These are phyloP conservation scores for Pestalotiopsis sp. DNA, from an alignment of 2,329 filamentous ascomycete species.

Conservation along the genomic window DNA sequence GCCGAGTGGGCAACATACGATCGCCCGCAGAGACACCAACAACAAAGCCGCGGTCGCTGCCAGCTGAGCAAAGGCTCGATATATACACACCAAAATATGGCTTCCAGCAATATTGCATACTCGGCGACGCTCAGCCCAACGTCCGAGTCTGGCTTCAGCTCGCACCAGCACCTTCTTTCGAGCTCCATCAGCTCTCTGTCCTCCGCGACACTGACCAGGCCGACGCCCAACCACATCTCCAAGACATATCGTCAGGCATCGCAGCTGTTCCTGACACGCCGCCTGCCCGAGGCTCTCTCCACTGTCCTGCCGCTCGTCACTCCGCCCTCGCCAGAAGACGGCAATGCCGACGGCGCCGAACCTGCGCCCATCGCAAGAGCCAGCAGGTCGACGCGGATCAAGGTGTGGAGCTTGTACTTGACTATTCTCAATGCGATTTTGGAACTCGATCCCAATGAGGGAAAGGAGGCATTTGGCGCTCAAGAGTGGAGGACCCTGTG, in stretches of 20 bases:
- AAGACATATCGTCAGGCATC: conserved; percentile 94
- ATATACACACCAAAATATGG: neutral
- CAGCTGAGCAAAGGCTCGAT: too few relatives aligned
- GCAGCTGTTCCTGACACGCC: conserved; percentile 91
- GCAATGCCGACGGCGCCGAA: conserved; percentile 44
- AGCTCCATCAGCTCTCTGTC: conserved; percentile 70
- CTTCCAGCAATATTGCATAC: conserved; percentile 8
- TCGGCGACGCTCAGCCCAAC: conserved; percentile 10
- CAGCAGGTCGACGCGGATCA: conserved; percentile 82
- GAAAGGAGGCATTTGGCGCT: conserved; percentile 83
- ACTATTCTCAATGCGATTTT: conserved; percentile 90
- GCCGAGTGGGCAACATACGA: neutral
- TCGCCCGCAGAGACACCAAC: neutral
- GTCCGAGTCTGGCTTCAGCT: conserved; percentile 6
- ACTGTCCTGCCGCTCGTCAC: conserved; percentile 83
- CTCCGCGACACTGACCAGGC: conserved; percentile 61
- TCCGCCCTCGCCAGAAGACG: conserved; percentile 42
- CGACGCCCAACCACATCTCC: conserved; percentile 74
- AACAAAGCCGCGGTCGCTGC: neutral
- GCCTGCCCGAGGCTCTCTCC: conserved; percentile 85
- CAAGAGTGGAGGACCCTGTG: conserved; percentile 84
- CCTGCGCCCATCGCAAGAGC: conserved; percentile 78
- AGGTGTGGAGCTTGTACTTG: conserved; percentile 96
- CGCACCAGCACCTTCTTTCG: conserved; percentile 46
- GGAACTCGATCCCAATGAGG: conserved; percentile 87